A percentile compares a stretch with the other conserved stretches of the same genome.
Evolutionary conservation across 495 filamentous ascomycete species (phyloP).

Genomic region (Hyaloscypha finlandica): DNA sequence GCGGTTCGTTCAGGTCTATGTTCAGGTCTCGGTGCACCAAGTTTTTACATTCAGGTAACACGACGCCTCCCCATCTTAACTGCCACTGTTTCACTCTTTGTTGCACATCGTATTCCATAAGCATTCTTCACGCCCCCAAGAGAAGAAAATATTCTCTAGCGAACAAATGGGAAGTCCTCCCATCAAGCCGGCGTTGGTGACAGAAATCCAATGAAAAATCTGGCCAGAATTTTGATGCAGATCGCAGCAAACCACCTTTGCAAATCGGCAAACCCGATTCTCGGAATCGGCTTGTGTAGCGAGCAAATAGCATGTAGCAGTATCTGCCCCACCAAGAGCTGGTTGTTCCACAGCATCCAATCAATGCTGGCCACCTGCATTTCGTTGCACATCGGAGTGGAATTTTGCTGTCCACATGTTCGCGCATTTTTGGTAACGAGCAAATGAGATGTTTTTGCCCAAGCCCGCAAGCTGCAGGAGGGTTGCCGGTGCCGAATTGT

Average conservation of each 20-base stretch:
- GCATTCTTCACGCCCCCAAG: not conserved
- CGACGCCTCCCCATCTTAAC: not conserved
- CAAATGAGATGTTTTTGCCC: not conserved
- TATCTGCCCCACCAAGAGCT: not conserved
- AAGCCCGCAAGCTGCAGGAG: not conserved
- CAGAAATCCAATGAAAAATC: not conserved
- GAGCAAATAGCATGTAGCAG: not conserved
- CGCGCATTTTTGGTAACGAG: not conserved
- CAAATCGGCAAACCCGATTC: not conserved
- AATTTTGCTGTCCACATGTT: not conserved
- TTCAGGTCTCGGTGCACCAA: no score
- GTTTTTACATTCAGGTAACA: no score
- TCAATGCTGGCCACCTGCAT: not conserved
- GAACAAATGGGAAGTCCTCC: slow-evolving; percentile 1
- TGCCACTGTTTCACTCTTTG: not conserved
- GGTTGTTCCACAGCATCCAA: not conserved
- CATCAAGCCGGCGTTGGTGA: not conserved
- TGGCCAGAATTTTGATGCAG: not conserved
- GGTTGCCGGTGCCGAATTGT: not conserved
- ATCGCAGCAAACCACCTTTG: not conserved
- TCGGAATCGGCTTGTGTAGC: not conserved
- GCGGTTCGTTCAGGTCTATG: no score
- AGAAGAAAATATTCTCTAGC: not conserved
- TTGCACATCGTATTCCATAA: not conserved
- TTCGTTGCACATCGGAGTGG: not conserved